Percentiles rank a stretch among this genome's conserved stretches.
phyloP scores from a whole-genome alignment of 106 monocot species.

The Vanilla planifolia region DNA sequence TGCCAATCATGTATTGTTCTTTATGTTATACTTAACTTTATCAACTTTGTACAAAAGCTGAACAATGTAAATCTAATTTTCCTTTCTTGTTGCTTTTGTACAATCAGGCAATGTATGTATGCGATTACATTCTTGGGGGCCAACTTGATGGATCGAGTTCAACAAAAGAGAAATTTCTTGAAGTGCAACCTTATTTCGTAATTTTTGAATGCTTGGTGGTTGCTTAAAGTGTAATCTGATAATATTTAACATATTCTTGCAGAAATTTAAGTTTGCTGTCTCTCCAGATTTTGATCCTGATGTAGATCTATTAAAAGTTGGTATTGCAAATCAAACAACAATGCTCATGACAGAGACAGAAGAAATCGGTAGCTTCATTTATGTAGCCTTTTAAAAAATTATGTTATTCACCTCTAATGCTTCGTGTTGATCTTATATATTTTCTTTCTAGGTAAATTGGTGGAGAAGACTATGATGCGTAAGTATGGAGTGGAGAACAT shows the following conservation, averaged over 20 bases:
- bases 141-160: conserved; percentile 89
- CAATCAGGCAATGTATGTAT: conserved; percentile 79
- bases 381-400: not conserved
- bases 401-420: conserved; percentile 3
- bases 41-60: not conserved
- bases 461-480: conserved; percentile 91
- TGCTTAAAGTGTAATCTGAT: not conserved
- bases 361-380: conserved; percentile 65
- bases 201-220: not conserved
- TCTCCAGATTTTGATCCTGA: conserved; percentile 95
- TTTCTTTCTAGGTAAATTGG: conserved; percentile 56
- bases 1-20: no score
- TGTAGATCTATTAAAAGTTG: conserved; percentile 67
- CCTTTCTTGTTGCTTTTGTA: conserved; percentile 2
- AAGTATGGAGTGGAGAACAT: conserved; percentile 80
- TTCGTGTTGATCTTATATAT: not conserved
- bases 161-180: conserved; percentile 75
- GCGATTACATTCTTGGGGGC: conserved; percentile 97
- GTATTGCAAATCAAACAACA: conserved; percentile 99
- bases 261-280: conserved; percentile 84
- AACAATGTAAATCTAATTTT: not conserved
- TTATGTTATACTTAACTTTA: not conserved
- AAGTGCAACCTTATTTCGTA: conserved; percentile 28
- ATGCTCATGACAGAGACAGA: conserved; percentile 99
- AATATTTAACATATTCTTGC: conserved; percentile 5